Conservation (phyloP, 495 filamentous ascomycete genomes). For the Apodospora peruviana region DNA sequence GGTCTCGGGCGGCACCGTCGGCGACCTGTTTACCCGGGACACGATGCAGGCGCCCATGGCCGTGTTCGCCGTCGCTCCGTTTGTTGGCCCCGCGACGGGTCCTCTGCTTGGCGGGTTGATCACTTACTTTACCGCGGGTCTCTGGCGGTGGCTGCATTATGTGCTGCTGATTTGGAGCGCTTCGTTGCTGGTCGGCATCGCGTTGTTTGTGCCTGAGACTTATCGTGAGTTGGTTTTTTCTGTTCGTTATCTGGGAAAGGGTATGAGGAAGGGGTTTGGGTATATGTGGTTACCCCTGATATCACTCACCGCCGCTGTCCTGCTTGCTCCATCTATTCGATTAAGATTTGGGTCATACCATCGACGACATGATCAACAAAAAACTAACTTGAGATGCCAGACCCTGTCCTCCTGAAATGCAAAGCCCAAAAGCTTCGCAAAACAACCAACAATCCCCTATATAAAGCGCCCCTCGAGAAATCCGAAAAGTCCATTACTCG, state of each 20-base stretch:
- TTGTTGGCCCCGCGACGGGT: slow-evolving; percentile 60
- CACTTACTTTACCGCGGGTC: slow-evolving; percentile 62
- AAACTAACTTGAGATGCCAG: background rate
- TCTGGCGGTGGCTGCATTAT: slow-evolving; percentile 96
- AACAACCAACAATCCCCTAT: slow-evolving; percentile 71
- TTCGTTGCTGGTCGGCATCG: slow-evolving; percentile 53
- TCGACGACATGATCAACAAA: too few species aligned
- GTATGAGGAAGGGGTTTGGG: background rate
- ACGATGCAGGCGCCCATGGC: slow-evolving; percentile 60
- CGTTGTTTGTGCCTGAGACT: slow-evolving; percentile 81
- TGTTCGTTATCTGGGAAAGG: background rate
- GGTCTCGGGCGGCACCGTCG: slow-evolving; percentile 87
- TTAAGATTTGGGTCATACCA: too few species aligned
- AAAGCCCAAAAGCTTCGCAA: slow-evolving; percentile 70
- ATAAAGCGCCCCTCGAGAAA: slow-evolving; percentile 78
- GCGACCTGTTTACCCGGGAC: slow-evolving; percentile 75
- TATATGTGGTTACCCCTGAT: too few species aligned
- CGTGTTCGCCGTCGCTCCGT: slow-evolving; percentile 73
- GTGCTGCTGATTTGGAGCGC: slow-evolving; percentile 75
- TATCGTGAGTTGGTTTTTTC: slow-evolving; percentile 52
- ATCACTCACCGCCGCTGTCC: background rate
- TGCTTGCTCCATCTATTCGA: too few species aligned
- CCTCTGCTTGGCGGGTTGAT: slow-evolving; percentile 58
- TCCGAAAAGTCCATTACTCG: slow-evolving; percentile 60
- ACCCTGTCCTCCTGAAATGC: slow-evolving; percentile 61